phyloP scores from a whole-genome alignment of 2,329 filamentous ascomycete genomes.

The Aspergillus costaricaensis region DNA sequence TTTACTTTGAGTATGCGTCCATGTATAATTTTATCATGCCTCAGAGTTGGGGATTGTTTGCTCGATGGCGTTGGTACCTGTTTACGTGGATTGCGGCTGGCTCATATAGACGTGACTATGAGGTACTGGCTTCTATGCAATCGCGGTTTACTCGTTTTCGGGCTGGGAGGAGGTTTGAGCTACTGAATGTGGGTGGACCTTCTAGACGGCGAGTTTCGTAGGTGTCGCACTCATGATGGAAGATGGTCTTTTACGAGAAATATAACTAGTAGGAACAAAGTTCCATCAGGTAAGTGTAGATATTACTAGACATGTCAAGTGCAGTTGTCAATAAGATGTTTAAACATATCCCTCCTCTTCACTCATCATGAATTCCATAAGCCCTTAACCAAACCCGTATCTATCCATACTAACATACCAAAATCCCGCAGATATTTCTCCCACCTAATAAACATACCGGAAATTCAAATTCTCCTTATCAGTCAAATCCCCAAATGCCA shows the following conservation, averaged over 20 bases:
- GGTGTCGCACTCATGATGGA: too few relatives aligned
- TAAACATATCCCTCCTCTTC: too few relatives aligned
- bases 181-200: neutral
- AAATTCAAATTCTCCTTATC: conserved; percentile 50
- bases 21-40: conserved; percentile 22
- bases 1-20: conserved; percentile 20
- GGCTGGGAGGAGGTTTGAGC: neutral
- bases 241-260: too few relatives aligned
- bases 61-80: conserved; percentile 69
- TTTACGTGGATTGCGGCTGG: conserved; percentile 31
- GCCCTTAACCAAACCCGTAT: too few relatives aligned
- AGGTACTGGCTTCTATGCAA: neutral
- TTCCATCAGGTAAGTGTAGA: too few relatives aligned
- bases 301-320: too few relatives aligned
- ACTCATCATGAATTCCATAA: too few relatives aligned
- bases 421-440: too few relatives aligned
- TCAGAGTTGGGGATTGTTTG: conserved; percentile 12
- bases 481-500: conserved; percentile 53
- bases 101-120: neutral
- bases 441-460: conserved; percentile 25
- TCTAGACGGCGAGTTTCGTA: too few relatives aligned
- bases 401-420: too few relatives aligned
- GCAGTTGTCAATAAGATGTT: too few relatives aligned
- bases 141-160: conserved; percentile 1
- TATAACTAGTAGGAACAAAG: too few relatives aligned